Conservation (phyloP, 2,329 filamentous ascomycete genomes). For the Beauveria australis region DNA sequence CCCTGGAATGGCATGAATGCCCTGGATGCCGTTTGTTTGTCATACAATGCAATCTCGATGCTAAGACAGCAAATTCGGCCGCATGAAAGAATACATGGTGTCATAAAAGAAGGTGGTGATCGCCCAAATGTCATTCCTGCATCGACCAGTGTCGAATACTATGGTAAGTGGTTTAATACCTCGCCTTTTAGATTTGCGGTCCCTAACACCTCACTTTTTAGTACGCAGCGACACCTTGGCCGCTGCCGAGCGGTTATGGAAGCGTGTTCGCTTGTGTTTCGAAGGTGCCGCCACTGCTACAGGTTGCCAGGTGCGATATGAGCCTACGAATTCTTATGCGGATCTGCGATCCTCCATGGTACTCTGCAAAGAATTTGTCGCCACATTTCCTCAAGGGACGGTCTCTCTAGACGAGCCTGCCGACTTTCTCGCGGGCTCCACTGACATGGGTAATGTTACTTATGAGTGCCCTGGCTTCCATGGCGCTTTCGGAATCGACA, state of each 20-base stretch:
- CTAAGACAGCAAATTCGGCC: slow-evolving; percentile 42
- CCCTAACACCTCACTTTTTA: neutral
- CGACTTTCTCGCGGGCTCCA: slow-evolving; percentile 26
- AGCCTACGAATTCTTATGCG: slow-evolving; percentile 26
- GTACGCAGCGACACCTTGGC: slow-evolving; percentile 24
- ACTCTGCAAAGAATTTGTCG: slow-evolving; percentile 30
- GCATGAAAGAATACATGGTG: slow-evolving; percentile 40
- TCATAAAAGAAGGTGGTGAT: slow-evolving; percentile 33
- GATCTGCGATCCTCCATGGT: slow-evolving; percentile 35
- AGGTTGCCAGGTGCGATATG: slow-evolving; percentile 16
- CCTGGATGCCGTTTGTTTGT: slow-evolving; percentile 37
- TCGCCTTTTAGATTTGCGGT: slow-evolving; percentile 10
- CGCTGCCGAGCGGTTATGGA: slow-evolving; percentile 18
- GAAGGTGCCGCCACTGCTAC: slow-evolving; percentile 21
- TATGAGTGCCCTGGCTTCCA: slow-evolving; percentile 37
- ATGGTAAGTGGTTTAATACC: neutral
- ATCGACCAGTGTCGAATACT: slow-evolving; percentile 34
- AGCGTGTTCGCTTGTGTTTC: slow-evolving; percentile 24
- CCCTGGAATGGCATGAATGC: slow-evolving; percentile 45
- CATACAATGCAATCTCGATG: slow-evolving; percentile 33
- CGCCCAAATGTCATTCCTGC: slow-evolving; percentile 35
- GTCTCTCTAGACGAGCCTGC: slow-evolving; percentile 27
- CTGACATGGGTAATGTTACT: slow-evolving; percentile 41
- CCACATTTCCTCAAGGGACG: slow-evolving; percentile 28
- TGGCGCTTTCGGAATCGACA: slow-evolving; percentile 35